Base-by-base conservation (phyloP, 202 grass and related monocot species). In the Setaria viridis region DNA sequence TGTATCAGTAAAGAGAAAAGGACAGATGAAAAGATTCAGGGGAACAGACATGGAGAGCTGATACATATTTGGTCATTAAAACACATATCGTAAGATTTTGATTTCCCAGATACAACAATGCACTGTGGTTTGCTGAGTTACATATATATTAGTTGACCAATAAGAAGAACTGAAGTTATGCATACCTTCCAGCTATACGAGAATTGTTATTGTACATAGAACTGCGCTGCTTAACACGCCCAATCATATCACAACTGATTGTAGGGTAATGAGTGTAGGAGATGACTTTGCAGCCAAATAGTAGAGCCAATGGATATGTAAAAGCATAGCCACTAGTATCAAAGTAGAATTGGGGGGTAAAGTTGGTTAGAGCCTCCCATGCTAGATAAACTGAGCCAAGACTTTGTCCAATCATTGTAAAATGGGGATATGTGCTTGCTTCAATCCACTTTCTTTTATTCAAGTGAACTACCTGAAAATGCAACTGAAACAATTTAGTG, bases 341-440 rank as follows among this genome's bases (percentile, higher is more conserved):
- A 62, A 97, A 88, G 85, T 93, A 97, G 60, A 90, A 92, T 43
- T 95, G 81, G 0, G 91, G 96, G 4, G 84, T 91, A 79, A 92
- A 92, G 50, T 92, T 95, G 19, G 74, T 74, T 32, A 99, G 86
- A 86, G 96, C 96, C 72, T 95, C 96, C 91, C 91, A 95, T 85
- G 91, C 87, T 57, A 99, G 93, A 81, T 95, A 99, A 77, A 92
- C 79, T 16, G 96, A 95, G n/a, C 96, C 93, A 79, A 99, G 88
- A 81, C 93, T 95, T 85, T 99, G 93, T 7, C 96, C 96, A 43
- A 99, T 99, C 96, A 99, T 99, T 7, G 96, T 99, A 79, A 99
- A 99, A 55, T 80, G 85, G 6, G 96, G 90, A 85, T 95, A 95
- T 0, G 90, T 95, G 30, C 81, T 86, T 74, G 94, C 91, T 80